These are phyloP conservation scores for Alternaria sp. DNA, from an alignment of 2,329 filamentous ascomycete species.

Conservation along the genomic window DNA sequence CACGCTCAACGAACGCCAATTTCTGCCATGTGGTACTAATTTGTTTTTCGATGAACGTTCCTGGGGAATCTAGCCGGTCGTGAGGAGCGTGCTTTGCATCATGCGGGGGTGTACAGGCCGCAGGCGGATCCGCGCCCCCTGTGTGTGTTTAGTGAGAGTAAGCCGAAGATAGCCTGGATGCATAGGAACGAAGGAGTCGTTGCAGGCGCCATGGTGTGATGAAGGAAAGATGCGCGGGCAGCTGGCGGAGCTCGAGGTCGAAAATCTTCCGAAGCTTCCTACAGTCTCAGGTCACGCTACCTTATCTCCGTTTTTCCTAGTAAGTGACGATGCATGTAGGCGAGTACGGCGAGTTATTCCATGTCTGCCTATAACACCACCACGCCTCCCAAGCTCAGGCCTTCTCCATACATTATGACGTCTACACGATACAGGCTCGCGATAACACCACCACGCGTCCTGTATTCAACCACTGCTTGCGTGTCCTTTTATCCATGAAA, in stretches of 20 bases:
- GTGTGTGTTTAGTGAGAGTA: constrained; percentile 21
- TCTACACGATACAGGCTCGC: background rate
- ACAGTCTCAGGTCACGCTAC: constrained; percentile 3
- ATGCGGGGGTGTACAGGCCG: constrained; percentile 30
- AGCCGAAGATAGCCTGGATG: constrained; percentile 44
- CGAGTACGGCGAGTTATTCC: background rate
- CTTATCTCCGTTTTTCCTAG: constrained; percentile 6
- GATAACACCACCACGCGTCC: constrained; percentile 9
- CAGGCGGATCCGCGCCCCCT: constrained; percentile 21
- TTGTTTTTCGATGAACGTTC: constrained; percentile 24
- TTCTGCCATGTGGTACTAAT: constrained; percentile 19
- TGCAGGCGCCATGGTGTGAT: constrained; percentile 34
- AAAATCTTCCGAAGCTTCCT: constrained; percentile 9
- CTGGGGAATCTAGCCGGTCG: constrained; percentile 30
- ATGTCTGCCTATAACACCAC: constrained; percentile 1
- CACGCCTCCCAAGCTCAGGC: constrained; percentile 7
- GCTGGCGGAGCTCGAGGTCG: constrained; percentile 13
- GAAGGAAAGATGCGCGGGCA: constrained; percentile 18
- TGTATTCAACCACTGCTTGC: constrained; percentile 2
- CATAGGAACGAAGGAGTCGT: constrained; percentile 9
- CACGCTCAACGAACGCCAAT: constrained; percentile 14
- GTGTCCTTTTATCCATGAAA: background rate
- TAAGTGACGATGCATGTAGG: constrained; percentile 3
- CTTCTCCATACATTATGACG: background rate
- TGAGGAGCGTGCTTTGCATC: constrained; percentile 31